Base-by-base conservation (phyloP, 306 rosid genomes). In the Senna siamea region DNA sequence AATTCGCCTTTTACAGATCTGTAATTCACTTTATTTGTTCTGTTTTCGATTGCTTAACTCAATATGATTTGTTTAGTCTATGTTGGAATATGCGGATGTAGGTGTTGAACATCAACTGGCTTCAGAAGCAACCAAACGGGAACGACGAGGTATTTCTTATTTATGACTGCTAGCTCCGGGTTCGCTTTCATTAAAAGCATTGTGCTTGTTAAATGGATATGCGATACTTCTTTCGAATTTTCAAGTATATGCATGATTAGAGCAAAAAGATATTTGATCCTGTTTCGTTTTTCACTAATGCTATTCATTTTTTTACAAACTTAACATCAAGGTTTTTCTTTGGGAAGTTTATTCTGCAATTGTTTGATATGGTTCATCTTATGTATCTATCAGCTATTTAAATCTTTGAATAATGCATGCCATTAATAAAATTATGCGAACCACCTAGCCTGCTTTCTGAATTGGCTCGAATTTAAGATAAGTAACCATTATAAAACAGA, bases 91-190 rank as follows among this genome's bases (percentile, higher is more conserved):
- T 59, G 9, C 63, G 15, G 18, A 74, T 64, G 18, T 43, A 89
- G 99, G 97, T 92, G 1, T 66, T 87, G 88, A 88, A 87, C 43
- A 84, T 89, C 57, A 88, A 89, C 74, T 87, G 96, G 99, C 92
- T 92, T 63, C 95, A 87, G 86, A 89, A 89, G 88, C 99, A 94
- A 83, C 92, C 92, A 12, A 83, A 84, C 69, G 96, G 96, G 76
- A 87, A 94, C 50, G 97, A 92, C 60, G 99, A 94, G 93, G 99
- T 94, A 74, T 43, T 46, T 73, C 15, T 56, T 34, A 6, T 19
- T 40, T 56, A 30, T 32, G 5, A 9, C 26, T 73, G 26, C 14
- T 22, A 26, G 30, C 48, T 52, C 18, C 7, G 19, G 44, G 14
- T 66, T 2, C 5, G 5, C 13, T 67, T 19, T 37, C 43, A 17